Conservation (phyloP, 2,329 filamentous ascomycete genomes). For the Tolypocladium paradoxum region DNA sequence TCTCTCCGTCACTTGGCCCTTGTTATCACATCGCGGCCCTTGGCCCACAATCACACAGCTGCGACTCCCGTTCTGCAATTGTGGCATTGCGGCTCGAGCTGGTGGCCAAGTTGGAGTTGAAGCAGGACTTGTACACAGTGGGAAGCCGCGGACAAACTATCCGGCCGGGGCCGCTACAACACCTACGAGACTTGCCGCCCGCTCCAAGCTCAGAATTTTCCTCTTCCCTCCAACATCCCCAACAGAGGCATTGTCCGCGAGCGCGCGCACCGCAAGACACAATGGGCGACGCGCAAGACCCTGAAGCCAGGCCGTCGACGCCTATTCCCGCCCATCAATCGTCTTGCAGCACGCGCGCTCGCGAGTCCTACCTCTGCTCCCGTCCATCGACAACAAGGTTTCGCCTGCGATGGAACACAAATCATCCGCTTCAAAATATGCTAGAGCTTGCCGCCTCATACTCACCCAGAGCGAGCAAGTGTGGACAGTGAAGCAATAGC, state of each 20-base stretch:
- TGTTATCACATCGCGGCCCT: not conserved
- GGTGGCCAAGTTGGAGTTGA: not conserved
- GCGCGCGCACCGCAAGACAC: not conserved
- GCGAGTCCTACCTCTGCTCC: not conserved
- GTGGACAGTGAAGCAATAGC: conserved; percentile 60
- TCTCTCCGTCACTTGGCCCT: no score
- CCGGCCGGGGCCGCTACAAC: not conserved
- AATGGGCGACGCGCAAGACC: not conserved
- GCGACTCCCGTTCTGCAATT: not conserved
- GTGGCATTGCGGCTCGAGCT: not conserved
- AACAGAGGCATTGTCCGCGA: not conserved
- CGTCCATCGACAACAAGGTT: not conserved
- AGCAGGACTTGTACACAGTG: not conserved
- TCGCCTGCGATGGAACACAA: not conserved
- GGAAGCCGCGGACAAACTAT: not conserved
- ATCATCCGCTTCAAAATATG: conserved; percentile 44
- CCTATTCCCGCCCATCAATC: not conserved
- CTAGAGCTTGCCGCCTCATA: conserved; percentile 54
- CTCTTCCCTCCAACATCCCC: not conserved
- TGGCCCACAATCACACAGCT: not conserved
- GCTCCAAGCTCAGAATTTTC: not conserved
- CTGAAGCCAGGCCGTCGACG: not conserved
- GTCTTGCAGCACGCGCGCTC: not conserved
- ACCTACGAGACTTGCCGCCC: not conserved
- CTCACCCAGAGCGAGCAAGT: conserved; percentile 47